Evolutionary conservation across 345 rosid genomes (phyloP), one percentile per base, ranked within the genome.

Genomic region (Aquilaria malaccensis): DNA sequence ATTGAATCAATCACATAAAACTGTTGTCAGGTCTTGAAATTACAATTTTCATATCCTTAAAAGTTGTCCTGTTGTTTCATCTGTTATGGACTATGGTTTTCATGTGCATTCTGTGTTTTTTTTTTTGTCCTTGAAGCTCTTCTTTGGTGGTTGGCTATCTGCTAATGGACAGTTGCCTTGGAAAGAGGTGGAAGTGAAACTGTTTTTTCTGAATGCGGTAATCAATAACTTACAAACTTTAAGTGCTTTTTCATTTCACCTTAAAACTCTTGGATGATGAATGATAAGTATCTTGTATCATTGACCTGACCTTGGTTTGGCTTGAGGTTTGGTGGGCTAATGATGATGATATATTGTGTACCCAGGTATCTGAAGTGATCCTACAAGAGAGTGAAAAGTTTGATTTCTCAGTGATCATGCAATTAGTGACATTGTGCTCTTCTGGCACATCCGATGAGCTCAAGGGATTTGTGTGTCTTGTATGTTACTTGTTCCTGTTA

Each of bases 201-300:
- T 89, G 67, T 93, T 93, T 70, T 80, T 84, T 65, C 85, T 93
- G 61, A 81, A 85, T 80, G 97, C 80, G 81, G 98, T 93, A 66
- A 77, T 82, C 60, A 50, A 37, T 53, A 58, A 33, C 49, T 45
- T 11, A 29, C 49, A 9, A 29, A 45, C 50, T 54, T 52, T 50
- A 11, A 7, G 13, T 13, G 2, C 29, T 53, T 30, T 52, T 43
- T 52, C 13, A 33, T 10, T 64, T 47, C 13, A 48, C 15, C 55
- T 50, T 41, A 29, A 13, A 45, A 52, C n/a, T 65, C 13, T 57
- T 65, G 30, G 37, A 9, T 45, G 33, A 49, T 37, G 7, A 37
- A 37, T 37, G 43, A 37, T 4, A 37, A 37, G 43, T 37, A 9
- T 37, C 43, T 37, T 37, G 43, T 37, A 9, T 37, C 7, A 9